phyloP scores from a whole-genome alignment of 73 alveolate species.

The Paramecium primaurelia region DNA sequence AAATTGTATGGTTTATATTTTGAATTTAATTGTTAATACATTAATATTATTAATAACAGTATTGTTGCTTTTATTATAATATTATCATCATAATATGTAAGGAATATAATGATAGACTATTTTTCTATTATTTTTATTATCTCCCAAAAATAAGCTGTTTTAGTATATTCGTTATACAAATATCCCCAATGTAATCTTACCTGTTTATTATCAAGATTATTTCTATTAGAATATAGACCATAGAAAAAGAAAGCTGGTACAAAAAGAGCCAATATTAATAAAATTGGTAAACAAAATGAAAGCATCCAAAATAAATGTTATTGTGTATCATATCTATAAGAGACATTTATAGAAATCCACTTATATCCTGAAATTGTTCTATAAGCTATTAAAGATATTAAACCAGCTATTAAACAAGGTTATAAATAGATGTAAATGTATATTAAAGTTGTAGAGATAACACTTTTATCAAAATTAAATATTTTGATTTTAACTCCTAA shows the following conservation, averaged over 20 bases:
- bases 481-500: not conserved
- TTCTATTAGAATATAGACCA: not conserved
- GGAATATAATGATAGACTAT: not conserved
- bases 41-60: not conserved
- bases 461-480: not conserved
- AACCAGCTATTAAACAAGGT: not conserved
- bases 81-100: not conserved
- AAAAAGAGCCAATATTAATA: not conserved
- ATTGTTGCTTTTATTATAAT: not conserved
- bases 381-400: not conserved
- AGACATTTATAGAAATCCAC: not conserved
- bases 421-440: not conserved
- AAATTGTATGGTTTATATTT: not conserved
- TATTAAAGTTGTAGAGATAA: not conserved
- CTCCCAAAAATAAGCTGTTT: not conserved
- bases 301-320: not conserved
- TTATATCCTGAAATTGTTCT: not conserved
- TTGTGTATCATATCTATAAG: not conserved
- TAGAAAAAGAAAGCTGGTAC: not conserved
- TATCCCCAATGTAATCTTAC: not conserved
- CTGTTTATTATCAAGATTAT: not conserved
- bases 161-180: not conserved
- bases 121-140: not conserved
- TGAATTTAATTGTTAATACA: not conserved
- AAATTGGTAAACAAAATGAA: not conserved